phyloP scores from a whole-genome alignment of 768 basidiomycete species.

The Boletus reticulatus region DNA sequence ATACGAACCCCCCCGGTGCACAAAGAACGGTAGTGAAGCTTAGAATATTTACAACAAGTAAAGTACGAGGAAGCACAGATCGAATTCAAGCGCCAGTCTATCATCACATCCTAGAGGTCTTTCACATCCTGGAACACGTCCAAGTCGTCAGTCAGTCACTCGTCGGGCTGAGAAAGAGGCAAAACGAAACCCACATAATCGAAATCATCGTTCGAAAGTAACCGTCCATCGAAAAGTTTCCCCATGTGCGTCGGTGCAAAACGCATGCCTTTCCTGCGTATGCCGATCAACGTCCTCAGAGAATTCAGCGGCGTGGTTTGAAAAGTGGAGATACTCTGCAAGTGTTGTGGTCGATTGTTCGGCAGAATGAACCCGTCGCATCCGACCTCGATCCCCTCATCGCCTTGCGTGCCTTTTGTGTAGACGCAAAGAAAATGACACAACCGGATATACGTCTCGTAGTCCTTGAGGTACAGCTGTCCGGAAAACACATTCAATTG shows the following conservation, averaged over 20 bases:
- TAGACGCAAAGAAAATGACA: conserved; percentile 29
- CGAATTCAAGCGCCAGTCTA: not conserved
- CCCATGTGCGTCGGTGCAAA: conserved; percentile 43
- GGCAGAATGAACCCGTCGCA: conserved; percentile 23
- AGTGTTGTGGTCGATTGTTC: conserved; percentile 7
- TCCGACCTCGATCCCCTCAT: conserved; percentile 3
- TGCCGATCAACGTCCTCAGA: conserved; percentile 15
- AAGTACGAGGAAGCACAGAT: not conserved
- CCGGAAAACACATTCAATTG: conserved; percentile 33
- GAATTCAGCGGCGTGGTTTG: conserved; percentile 34
- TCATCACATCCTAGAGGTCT: not conserved
- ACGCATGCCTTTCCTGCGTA: conserved; percentile 40
- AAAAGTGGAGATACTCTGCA: conserved; percentile 25
- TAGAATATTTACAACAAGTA: not conserved
- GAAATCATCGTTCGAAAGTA: conserved; percentile 18
- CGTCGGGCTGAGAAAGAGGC: not conserved
- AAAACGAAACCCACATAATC: conserved; percentile 1
- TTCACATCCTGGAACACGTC: not conserved
- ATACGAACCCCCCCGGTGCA: conserved; percentile 1
- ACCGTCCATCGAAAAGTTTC: conserved; percentile 32
- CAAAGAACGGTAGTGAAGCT: no score
- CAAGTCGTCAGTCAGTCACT: no score
- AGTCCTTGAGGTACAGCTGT: conserved; percentile 31
- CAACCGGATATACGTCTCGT: conserved; percentile 25
- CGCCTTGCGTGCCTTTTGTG: conserved; percentile 10